Evolutionary conservation across 495 filamentous ascomycete genomes (phyloP).

Genomic region (Neurospora sp.): DNA sequence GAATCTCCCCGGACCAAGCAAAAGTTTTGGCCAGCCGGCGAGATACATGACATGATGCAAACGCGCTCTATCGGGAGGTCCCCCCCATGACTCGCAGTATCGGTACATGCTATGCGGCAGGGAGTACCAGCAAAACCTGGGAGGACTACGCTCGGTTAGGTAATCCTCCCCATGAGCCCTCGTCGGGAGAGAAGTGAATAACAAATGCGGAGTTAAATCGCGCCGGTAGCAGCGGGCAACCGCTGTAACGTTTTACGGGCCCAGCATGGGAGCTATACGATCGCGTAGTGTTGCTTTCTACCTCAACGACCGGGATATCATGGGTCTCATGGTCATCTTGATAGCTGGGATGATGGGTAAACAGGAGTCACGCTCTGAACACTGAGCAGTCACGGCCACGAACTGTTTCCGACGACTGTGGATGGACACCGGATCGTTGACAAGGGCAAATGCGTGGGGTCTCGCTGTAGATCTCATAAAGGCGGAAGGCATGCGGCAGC

Average conservation of each 20-base stretch:
- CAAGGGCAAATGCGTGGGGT: neutral
- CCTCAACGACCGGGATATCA: neutral
- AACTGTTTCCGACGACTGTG: neutral
- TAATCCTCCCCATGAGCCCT: neutral
- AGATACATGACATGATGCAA: slow-evolving; percentile 18
- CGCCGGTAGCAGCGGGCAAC: neutral
- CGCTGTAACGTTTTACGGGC: slow-evolving; percentile 4
- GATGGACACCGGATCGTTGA: neutral
- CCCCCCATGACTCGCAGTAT: neutral
- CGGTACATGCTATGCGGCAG: neutral
- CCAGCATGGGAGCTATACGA: neutral
- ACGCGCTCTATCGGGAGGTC: slow-evolving; percentile 7
- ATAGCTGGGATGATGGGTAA: neutral
- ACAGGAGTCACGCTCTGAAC: neutral
- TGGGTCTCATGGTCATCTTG: neutral
- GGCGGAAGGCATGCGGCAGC: neutral
- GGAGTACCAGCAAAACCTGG: neutral
- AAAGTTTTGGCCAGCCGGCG: slow-evolving; percentile 8
- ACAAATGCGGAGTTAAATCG: neutral
- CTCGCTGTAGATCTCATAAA: neutral
- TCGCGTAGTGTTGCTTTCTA: neutral
- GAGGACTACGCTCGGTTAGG: neutral
- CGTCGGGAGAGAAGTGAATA: neutral
- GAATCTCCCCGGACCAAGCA: slow-evolving; percentile 10
- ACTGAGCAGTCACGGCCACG: neutral